Evolutionary conservation across 306 rosid species (phyloP).

Genomic region (Fragaria ananassa): DNA sequence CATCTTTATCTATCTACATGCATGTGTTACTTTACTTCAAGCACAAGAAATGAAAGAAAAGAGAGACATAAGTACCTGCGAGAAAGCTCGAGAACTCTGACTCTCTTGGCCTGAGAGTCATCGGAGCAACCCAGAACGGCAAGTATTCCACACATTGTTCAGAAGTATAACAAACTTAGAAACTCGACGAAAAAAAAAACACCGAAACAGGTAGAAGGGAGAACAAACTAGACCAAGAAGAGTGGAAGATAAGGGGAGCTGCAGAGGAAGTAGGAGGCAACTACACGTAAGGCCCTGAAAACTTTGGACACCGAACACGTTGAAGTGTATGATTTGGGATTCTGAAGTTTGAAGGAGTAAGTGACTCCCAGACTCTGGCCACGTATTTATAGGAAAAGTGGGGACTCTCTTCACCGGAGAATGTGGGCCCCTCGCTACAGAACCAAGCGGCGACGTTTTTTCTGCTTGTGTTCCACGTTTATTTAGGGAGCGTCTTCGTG

Average conservation of each 20-base stretch:
- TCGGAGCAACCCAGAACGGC: conserved; percentile 94
- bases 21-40: background rate
- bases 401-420: background rate
- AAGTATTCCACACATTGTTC: conserved; percentile 86
- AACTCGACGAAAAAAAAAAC: too few species aligned
- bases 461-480: background rate
- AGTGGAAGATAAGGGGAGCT: background rate
- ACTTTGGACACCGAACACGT: background rate
- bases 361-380: conserved; percentile 12
- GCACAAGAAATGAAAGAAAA: background rate
- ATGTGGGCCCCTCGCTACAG: background rate
- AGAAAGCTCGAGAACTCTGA: conserved; percentile 76
- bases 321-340: background rate
- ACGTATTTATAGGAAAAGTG: conserved; percentile 46
- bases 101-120: conserved; percentile 75
- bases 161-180: background rate
- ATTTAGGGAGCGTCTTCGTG: background rate
- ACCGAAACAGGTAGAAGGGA: background rate
- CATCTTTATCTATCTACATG: background rate
- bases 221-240: conserved; percentile 1
- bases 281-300: conserved; percentile 28
- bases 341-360: conserved; percentile 19
- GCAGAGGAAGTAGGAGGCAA: conserved; percentile 3
- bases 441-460: conserved; percentile 46
- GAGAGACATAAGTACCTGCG: conserved; percentile 26